These are phyloP conservation scores for Zasmidium angulare DNA, from an alignment of 2,329 filamentous ascomycete species.

Conservation along the genomic window DNA sequence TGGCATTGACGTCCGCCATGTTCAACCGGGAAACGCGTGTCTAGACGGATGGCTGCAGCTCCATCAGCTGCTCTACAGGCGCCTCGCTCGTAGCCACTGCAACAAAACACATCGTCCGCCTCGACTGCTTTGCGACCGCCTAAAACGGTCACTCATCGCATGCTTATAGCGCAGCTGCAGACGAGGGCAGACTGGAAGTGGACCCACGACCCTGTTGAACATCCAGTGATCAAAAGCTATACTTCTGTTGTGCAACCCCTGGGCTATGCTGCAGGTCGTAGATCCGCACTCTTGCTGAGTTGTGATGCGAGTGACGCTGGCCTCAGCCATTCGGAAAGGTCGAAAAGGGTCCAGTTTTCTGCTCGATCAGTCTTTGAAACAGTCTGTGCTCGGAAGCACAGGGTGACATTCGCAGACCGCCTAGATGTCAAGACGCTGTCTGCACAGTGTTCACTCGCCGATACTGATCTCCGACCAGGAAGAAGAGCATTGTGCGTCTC, in stretches of 20 bases:
- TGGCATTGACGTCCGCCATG: constrained; percentile 22
- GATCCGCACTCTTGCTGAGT: constrained; percentile 12
- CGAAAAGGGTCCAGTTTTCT: constrained; percentile 24
- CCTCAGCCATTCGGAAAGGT: constrained; percentile 16
- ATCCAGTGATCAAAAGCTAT: constrained; percentile 10
- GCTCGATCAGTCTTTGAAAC: constrained; percentile 31
- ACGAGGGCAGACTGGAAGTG: constrained; percentile 14
- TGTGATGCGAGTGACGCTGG: constrained; percentile 14
- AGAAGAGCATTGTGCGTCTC: constrained; percentile 16
- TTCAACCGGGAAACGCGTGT: constrained; percentile 20
- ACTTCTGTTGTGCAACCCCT: constrained; percentile 16
- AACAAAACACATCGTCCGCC: constrained; percentile 14
- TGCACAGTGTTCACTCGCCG: not conserved
- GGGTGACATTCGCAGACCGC: constrained; percentile 29
- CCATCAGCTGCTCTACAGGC: constrained; percentile 13
- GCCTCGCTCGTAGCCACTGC: constrained; percentile 9
- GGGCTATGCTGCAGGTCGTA: constrained; percentile 10
- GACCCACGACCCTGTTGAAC: constrained; percentile 11
- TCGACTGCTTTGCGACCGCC: constrained; percentile 12
- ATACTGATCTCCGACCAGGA: constrained; percentile 12
- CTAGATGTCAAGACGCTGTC: constrained; percentile 19
- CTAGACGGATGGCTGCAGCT: constrained; percentile 20
- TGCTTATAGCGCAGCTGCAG: constrained; percentile 20
- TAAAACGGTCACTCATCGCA: constrained; percentile 15
- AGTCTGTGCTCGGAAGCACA: constrained; percentile 28